These are phyloP conservation scores for Beauveria medogensis DNA, from an alignment of 2,329 filamentous ascomycete genomes.

Conservation along the genomic window DNA sequence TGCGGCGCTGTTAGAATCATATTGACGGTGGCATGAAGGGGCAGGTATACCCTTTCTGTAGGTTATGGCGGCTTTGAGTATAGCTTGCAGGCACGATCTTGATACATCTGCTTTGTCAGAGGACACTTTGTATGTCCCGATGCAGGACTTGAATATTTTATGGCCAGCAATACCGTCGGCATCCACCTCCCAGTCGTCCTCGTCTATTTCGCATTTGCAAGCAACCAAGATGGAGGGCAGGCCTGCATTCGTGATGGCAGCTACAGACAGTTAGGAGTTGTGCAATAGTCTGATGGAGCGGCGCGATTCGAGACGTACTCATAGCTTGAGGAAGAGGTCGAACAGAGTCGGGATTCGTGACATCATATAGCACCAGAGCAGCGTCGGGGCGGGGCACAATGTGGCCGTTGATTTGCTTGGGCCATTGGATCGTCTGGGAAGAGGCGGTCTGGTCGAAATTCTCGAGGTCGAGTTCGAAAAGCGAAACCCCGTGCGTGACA, in stretches of 20 bases:
- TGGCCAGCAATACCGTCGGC: conserved; percentile 55
- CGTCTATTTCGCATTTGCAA: conserved; percentile 79
- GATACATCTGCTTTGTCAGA: conserved; percentile 62
- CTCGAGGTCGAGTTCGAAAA: conserved; percentile 59
- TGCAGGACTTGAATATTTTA: conserved; percentile 57
- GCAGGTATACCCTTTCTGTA: conserved; percentile 53
- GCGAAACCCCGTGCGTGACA: conserved; percentile 47
- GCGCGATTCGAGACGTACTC: conserved; percentile 49
- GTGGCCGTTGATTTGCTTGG: conserved; percentile 59
- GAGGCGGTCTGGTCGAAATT: conserved; percentile 51
- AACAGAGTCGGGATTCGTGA: conserved; percentile 69
- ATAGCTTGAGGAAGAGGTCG: conserved; percentile 66
- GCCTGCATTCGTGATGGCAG: conserved; percentile 61
- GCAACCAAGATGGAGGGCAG: conserved; percentile 76
- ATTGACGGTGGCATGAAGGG: not conserved
- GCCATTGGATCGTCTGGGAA: conserved; percentile 53
- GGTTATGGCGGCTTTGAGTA: conserved; percentile 63
- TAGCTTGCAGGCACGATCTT: conserved; percentile 65
- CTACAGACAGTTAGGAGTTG: conserved; percentile 35
- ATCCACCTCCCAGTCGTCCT: conserved; percentile 62
- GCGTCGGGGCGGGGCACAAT: conserved; percentile 72
- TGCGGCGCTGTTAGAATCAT: conserved; percentile 14
- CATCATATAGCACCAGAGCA: conserved; percentile 80
- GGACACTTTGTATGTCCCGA: conserved; percentile 68
- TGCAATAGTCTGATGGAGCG: not conserved